Base-by-base conservation (phyloP, 192 early-diverging fungal genomes). In the Backusella parvicylindrica region DNA sequence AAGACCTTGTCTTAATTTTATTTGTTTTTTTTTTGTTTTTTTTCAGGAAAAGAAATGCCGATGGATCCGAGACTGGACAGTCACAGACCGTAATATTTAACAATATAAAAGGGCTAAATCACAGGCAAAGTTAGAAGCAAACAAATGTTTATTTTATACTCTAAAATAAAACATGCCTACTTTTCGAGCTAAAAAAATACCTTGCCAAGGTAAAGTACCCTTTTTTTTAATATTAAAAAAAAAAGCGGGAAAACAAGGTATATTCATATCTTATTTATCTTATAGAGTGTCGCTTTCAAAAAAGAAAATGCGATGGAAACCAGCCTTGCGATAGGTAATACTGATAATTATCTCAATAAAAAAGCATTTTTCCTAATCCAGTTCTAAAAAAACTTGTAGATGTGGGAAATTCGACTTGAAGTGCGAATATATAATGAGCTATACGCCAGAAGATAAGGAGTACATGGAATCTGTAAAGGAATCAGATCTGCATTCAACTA, bases 231-330 rank as follows among this genome's bases (percentile, higher is more conserved):
- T 43, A 43, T 15, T 15, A 43, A 15, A 15, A 43, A 15, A 15
- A 15, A 41, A 13, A 41, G 12, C 1, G 9, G 7, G 12, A 41
- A 41, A 41, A 1, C 3, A 12, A 41, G 12, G 1, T 26, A 8
- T 8, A 9, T 26, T 26, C n/a, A n/a, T n/a, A n/a, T n/a, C n/a
- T n/a, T 56, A 23, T 2, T 26, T 21, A 11, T 3, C 2, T 26
- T 16, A 26, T 67, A 70, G 69, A 70, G 32, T 70, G 69, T 33
- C 69, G 69, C 18, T 37, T 41, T 49, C 69, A 70, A 49, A 70
- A 70, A 16, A 41, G 69, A 49, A 41, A 50, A 15, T 70, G 69
- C 15, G 40, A 50, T n/a, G 23, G 43, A 5, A 40, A 70, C 18
- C 33, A 40, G 8, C 69, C 69, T 28, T 70, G 69, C 28, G 40